Conservation (phyloP, 2,329 filamentous ascomycete genomes). For the Alternaria arborescens region DNA sequence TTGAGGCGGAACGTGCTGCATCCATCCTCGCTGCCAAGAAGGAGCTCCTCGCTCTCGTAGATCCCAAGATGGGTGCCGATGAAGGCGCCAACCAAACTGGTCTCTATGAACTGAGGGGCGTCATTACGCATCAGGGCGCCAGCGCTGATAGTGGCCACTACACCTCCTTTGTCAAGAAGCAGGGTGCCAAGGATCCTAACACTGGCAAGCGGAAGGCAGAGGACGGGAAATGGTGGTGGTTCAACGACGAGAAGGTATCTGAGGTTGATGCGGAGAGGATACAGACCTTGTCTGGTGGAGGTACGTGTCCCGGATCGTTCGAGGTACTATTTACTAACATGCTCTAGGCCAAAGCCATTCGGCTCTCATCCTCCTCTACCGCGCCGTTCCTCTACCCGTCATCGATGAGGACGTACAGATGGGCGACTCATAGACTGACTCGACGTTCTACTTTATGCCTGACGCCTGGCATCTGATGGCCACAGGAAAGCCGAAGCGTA, state of each 20-base stretch:
- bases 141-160: constrained; percentile 98
- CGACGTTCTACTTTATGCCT: background rate
- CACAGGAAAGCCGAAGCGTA: background rate
- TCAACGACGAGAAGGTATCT: constrained; percentile 96
- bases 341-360: constrained; percentile 74
- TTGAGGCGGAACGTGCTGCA: constrained; percentile 83
- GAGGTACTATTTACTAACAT: constrained; percentile 23
- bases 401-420: constrained; percentile 58
- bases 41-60: constrained; percentile 81
- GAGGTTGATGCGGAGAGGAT: constrained; percentile 94
- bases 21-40: constrained; percentile 83
- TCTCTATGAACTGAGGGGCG: constrained; percentile 90
- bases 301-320: constrained; percentile 56
- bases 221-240: constrained; percentile 99
- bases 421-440: constrained; percentile 28
- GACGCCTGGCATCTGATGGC: background rate
- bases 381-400: constrained; percentile 73
- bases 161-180: constrained; percentile 97
- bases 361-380: constrained; percentile 81
- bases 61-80: constrained; percentile 77
- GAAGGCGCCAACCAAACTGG: constrained; percentile 91
- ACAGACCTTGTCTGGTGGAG: constrained; percentile 86
- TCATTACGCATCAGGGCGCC: constrained; percentile 95
- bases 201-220: constrained; percentile 81
- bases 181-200: constrained; percentile 73